These are phyloP conservation scores for Herpetomonas muscarum DNA, from an alignment of 208 protist species.

Conservation along the genomic window DNA sequence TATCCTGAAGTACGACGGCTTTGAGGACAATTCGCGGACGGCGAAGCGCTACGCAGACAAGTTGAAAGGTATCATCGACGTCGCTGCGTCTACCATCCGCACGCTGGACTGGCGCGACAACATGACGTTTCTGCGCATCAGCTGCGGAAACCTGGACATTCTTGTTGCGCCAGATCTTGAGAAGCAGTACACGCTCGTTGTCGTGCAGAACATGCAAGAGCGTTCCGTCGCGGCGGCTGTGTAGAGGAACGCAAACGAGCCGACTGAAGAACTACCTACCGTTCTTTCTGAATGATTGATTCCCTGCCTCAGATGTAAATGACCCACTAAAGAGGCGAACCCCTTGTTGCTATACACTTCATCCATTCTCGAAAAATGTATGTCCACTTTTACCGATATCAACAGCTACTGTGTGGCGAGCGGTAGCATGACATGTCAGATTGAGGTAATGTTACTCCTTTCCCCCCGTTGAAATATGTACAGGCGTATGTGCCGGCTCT, in stretches of 20 bases:
- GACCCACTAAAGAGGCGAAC: too few species aligned
- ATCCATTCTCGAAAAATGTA: too few species aligned
- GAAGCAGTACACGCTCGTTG: conserved; percentile 74
- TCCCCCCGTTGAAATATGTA: too few species aligned
- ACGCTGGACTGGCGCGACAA: conserved; percentile 76
- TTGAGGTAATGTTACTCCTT: too few species aligned
- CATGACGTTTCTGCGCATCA: conserved; percentile 80
- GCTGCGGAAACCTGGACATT: conserved; percentile 59
- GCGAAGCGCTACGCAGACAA: conserved; percentile 57
- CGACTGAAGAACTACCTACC: too few species aligned
- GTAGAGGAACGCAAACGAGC: too few species aligned
- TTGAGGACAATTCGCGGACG: conserved; percentile 36
- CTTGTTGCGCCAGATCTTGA: conserved; percentile 74
- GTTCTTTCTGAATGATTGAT: too few species aligned
- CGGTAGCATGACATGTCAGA: too few species aligned
- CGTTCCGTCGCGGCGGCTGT: neutral
- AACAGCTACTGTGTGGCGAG: too few species aligned
- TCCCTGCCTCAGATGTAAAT: neutral
- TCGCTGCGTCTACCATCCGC: conserved; percentile 67
- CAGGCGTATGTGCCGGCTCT: too few species aligned
- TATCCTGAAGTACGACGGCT: conserved; percentile 59
- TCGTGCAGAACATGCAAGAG: conserved; percentile 51
- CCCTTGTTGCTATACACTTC: too few species aligned
- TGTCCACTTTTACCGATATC: too few species aligned
- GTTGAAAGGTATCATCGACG: conserved; percentile 56